Conservation (phyloP, 2,329 filamentous ascomycete genomes). For the Didymella sp. region DNA sequence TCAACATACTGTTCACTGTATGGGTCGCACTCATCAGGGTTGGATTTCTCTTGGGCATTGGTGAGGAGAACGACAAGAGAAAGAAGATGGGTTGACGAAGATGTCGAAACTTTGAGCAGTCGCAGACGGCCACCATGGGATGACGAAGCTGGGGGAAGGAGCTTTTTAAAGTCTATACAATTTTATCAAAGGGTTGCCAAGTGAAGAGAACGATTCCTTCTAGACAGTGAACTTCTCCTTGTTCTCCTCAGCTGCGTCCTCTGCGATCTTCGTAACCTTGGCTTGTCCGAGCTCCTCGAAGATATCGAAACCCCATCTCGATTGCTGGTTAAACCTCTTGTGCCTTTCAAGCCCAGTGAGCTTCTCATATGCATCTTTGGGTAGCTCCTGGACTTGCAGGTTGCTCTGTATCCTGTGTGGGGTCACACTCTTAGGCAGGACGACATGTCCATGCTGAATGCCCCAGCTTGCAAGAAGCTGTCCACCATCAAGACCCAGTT, state of each 20-base stretch:
- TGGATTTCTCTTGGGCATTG: constrained; percentile 14
- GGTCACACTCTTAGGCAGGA: constrained; percentile 83
- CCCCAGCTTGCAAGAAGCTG: constrained; percentile 82
- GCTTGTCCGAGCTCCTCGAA: constrained; percentile 34
- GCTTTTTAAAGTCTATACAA: neutral
- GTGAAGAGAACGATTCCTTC: neutral
- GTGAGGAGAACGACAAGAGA: neutral
- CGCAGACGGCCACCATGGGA: neutral
- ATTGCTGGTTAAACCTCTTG: constrained; percentile 36
- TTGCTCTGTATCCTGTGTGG: constrained; percentile 75
- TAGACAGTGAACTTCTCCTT: constrained; percentile 30
- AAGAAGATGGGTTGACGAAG: neutral
- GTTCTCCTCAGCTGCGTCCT: constrained; percentile 29
- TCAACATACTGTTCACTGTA: constrained; percentile 18
- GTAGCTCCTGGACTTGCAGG: constrained; percentile 70
- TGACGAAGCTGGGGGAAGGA: neutral
- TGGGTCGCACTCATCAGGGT: constrained; percentile 16
- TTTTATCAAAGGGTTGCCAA: neutral
- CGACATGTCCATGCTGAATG: constrained; percentile 76
- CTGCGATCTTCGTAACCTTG: constrained; percentile 29
- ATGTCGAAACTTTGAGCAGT: neutral
- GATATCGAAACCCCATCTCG: constrained; percentile 37
- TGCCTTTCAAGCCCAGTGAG: constrained; percentile 56
- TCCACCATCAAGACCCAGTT: constrained; percentile 70
- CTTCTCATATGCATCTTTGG: constrained; percentile 71